These are phyloP conservation scores for Selenicereus undatus DNA, from an alignment of 148 eudicot genomes.

Conservation along the genomic window DNA sequence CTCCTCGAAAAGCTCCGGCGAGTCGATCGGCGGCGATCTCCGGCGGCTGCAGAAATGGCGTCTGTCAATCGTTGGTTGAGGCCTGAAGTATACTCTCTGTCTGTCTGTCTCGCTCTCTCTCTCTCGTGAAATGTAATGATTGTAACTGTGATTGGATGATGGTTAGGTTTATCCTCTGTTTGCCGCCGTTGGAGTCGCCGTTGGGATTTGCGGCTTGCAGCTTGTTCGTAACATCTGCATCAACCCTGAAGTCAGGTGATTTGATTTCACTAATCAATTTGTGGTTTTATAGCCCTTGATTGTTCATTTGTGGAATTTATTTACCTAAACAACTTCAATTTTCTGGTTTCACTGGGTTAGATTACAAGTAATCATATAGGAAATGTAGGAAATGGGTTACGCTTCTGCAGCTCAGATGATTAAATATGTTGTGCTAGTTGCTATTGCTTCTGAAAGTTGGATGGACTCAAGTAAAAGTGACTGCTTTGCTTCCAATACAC, in stretches of 20 bases:
- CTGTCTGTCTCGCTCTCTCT: not conserved
- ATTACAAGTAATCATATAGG: not conserved
- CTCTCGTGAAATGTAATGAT: not conserved
- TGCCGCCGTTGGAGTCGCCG: slow-evolving; percentile 40
- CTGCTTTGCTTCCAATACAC: not conserved
- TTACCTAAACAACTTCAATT: not conserved
- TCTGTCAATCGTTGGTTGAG: slow-evolving; percentile 33
- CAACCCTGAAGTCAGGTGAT: slow-evolving; percentile 50
- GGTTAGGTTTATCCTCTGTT: slow-evolving; percentile 37
- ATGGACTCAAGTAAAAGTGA: too few species aligned
- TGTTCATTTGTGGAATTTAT: not conserved
- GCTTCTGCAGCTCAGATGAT: not conserved
- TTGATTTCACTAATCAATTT: not conserved
- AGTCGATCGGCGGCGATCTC: not conserved
- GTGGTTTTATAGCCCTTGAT: not conserved
- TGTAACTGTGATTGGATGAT: too few species aligned
- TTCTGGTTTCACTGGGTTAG: not conserved
- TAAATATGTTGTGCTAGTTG: not conserved
- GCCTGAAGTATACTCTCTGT: slow-evolving; percentile 31
- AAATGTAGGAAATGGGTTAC: not conserved
- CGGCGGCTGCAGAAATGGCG: slow-evolving; percentile 18
- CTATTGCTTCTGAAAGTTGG: not conserved
- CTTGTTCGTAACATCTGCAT: slow-evolving; percentile 39
- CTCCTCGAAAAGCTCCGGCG: not conserved
- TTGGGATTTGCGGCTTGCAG: slow-evolving; percentile 38